Base-by-base conservation (phyloP, 345 rosid genomes). In the Garcia nutans region DNA sequence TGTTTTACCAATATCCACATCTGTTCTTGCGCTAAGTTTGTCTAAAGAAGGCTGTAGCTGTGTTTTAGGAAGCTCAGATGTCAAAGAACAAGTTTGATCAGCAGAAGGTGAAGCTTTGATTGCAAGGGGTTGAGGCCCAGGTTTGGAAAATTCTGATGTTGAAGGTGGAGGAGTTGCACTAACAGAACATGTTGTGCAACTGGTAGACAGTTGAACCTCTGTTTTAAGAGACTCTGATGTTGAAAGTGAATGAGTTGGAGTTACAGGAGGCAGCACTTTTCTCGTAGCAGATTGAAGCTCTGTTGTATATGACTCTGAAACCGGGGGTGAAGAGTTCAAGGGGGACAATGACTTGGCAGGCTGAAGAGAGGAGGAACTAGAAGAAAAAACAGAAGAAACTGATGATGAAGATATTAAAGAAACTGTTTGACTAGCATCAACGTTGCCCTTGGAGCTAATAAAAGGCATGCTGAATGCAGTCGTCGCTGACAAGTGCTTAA, bases 31-130 rank as follows among this genome's bases (percentile, higher is more conserved):
- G 49, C 26, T 71, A 78, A 58, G 33, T 56, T 59, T 76, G 76
- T 70, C 82, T 9, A 70, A 9, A 64, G 79, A 81, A 70, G 76
- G 78, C 74, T 85, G 87, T 65, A 77, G 66, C 78, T 85, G 90
- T 57, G 50, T 72, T 62, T 84, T 82, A 52, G 72, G 77, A 72
- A 87, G 70, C 55, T 82, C 88, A 49, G 80, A 68, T 45, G 65
- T 72, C 71, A 79, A 76, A 37, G 45, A 61, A 23, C 57, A 16
- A 10, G 68, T 31, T 61, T 61, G 63, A 70, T 75, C 83, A 31
- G 64, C 63, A 63, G 79, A 65, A 54, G 86, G 52, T 24, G 82
- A 54, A 63, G 69, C 11, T 50, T 24, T 58, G 10, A 24, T 31
- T 5, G 44, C 41, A 20, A 67, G 24, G 15, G 71, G 61, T 59